phyloP scores from a whole-genome alignment of 192 early-diverging fungal species.

The Mycoemilia scoparia region DNA sequence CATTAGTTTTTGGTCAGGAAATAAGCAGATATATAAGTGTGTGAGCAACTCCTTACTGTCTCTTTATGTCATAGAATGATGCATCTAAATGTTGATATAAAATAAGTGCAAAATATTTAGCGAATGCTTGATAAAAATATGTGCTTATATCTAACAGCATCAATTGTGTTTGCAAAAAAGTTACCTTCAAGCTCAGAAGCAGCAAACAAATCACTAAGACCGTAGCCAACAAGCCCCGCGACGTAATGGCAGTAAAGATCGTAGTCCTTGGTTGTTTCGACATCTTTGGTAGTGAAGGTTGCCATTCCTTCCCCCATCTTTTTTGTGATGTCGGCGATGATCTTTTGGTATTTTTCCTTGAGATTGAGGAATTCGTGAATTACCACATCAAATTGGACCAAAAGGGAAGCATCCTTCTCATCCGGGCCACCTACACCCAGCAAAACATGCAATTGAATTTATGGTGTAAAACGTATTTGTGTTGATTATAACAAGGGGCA shows the following conservation, averaged over 20 bases:
- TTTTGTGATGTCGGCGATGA: constrained; percentile 81
- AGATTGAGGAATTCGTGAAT: constrained; percentile 76
- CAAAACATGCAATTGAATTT: constrained; percentile 37
- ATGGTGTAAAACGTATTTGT: constrained; percentile 10
- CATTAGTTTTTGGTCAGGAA: no score
- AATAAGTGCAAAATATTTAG: not conserved
- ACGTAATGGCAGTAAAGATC: constrained; percentile 97
- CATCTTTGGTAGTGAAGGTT: constrained; percentile 47
- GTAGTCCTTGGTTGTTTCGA: constrained; percentile 71
- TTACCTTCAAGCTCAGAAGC: constrained; percentile 63
- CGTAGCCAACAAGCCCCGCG: constrained; percentile 87
- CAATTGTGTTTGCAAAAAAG: constrained; percentile 25
- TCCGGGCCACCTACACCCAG: no score
- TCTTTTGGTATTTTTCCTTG: constrained; percentile 46
- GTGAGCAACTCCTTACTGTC: not conserved
- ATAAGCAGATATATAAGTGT: not conserved
- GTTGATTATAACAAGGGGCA: constrained; percentile 11
- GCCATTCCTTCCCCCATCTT: constrained; percentile 95
- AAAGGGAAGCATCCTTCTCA: constrained; percentile 84
- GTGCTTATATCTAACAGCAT: constrained; percentile 11
- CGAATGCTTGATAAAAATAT: not conserved
- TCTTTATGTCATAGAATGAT: not conserved
- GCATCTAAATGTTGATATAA: not conserved
- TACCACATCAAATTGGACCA: constrained; percentile 78
- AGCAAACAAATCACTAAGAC: constrained; percentile 78